Evolutionary conservation across 805 yeast genomes (phyloP).

Genomic region (Candida endomychidarum): DNA sequence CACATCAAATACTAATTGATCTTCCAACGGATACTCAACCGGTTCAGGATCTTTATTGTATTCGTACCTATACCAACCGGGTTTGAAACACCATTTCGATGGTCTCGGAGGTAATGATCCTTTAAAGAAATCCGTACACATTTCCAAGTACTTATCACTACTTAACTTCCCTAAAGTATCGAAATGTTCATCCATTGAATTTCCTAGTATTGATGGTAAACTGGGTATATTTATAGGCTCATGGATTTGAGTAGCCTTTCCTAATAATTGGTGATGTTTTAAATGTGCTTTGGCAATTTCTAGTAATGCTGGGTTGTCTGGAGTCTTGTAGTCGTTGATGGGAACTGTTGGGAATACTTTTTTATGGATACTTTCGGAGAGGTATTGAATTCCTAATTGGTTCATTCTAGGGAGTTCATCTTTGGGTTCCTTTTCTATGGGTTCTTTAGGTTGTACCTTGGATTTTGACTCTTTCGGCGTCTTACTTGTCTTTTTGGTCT

Average conservation of each 20-base stretch:
- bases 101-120: constrained; percentile 26
- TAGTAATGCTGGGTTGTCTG: constrained; percentile 34
- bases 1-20: constrained; percentile 80
- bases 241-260: constrained; percentile 64
- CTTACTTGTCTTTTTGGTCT: background rate
- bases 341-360: constrained; percentile 56
- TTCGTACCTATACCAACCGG: constrained; percentile 85
- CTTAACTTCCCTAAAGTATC: constrained; percentile 60
- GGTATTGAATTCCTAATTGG: constrained; percentile 78
- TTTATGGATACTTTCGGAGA: constrained; percentile 55
- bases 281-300: constrained; percentile 63
- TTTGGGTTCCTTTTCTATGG: too few species aligned
- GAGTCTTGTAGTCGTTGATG: constrained; percentile 26
- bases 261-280: constrained; percentile 61
- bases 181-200: constrained; percentile 82
- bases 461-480: too few species aligned
- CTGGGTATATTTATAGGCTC: constrained; percentile 57
- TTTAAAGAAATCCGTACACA: constrained; percentile 46
- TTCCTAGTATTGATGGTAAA: constrained; percentile 76
- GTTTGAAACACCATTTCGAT: constrained; percentile 48
- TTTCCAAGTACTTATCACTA: constrained; percentile 57
- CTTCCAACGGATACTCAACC: constrained; percentile 72
- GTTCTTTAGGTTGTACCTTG: too few species aligned
- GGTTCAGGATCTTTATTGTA: constrained; percentile 49
- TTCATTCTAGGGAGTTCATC: constrained; percentile 53